phyloP scores from a whole-genome alignment of 208 protist species.

The Phytomonas sp. region DNA sequence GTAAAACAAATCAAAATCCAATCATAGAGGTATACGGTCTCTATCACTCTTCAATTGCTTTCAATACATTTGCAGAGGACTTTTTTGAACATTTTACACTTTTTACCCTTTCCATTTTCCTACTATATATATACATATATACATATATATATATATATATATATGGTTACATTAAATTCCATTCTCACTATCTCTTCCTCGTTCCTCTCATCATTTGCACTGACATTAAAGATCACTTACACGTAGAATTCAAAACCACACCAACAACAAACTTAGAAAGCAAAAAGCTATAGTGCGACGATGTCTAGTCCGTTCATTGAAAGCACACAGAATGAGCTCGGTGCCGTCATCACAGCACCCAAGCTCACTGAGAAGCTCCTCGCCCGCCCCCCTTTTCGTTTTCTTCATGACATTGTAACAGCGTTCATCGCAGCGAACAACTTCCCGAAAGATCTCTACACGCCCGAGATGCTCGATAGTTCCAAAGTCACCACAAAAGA shows the following conservation, averaged over 20 bases:
- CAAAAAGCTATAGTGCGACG: neutral
- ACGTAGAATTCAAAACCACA: neutral
- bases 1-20: no score
- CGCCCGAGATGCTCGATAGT: constrained; percentile 62
- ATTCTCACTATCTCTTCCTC: neutral
- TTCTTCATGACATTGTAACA: constrained; percentile 84
- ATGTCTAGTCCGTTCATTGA: constrained; percentile 21
- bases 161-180: neutral
- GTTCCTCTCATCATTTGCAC: neutral
- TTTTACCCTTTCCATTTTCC: neutral
- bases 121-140: no score
- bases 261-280: neutral
- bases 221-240: neutral
- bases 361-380: constrained; percentile 89
- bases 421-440: constrained; percentile 43
- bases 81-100: neutral
- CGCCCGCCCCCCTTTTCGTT: constrained; percentile 79
- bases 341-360: constrained; percentile 61
- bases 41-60: neutral
- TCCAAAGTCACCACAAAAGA: constrained; percentile 77
- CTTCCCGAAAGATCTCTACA: constrained; percentile 69
- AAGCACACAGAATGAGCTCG: constrained; percentile 72
- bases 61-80: neutral
- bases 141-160: neutral
- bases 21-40: neutral